Percentiles rank a stretch among this genome's conserved stretches.
Conservation (phyloP, 805 yeast species). For the Candida ipomoeae region DNA sequence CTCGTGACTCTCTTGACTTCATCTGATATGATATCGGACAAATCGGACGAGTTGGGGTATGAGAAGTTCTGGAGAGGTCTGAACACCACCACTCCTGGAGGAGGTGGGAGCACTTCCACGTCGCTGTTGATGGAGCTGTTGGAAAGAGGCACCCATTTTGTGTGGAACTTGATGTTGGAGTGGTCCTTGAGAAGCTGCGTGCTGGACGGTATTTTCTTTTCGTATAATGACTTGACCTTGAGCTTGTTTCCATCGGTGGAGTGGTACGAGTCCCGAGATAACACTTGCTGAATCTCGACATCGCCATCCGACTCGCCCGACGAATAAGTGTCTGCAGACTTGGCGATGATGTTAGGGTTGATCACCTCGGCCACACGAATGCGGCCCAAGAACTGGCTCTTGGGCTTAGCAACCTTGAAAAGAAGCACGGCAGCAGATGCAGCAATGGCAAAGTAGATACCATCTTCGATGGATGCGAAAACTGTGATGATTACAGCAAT, state of each 20-base stretch:
- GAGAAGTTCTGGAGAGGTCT: slow-evolving; percentile 77
- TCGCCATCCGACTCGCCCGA: slow-evolving; percentile 23
- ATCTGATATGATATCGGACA: slow-evolving; percentile 64
- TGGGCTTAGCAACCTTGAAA: slow-evolving; percentile 73
- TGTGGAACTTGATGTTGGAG: slow-evolving; percentile 43
- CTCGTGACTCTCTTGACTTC: slow-evolving; percentile 59
- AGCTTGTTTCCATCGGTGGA: slow-evolving; percentile 21
- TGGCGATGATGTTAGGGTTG: slow-evolving; percentile 48
- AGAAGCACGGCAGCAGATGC: slow-evolving; percentile 75
- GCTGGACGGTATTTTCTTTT: slow-evolving; percentile 19
- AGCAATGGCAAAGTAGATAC: slow-evolving; percentile 85
- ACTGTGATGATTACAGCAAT: slow-evolving; percentile 72
- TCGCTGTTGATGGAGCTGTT: slow-evolving; percentile 50
- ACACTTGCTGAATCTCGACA: slow-evolving; percentile 42
- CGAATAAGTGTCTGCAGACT: slow-evolving; percentile 16
- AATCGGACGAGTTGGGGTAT: slow-evolving; percentile 75
- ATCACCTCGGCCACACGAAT: slow-evolving; percentile 67
- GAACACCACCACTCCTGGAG: slow-evolving; percentile 86
- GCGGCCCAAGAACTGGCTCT: slow-evolving; percentile 78
- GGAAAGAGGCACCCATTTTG: slow-evolving; percentile 67
- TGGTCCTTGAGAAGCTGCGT: slow-evolving; percentile 22
- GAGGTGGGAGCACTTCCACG: slow-evolving; percentile 67
- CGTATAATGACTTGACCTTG: slow-evolving; percentile 15
- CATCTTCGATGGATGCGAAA: slow-evolving; percentile 76
- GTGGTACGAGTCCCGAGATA: slow-evolving; percentile 28